A percentile compares a stretch with the other conserved stretches of the same genome.
Conservation (phyloP, 1,139 yeast species). For the Petasospora rhodanensis region DNA sequence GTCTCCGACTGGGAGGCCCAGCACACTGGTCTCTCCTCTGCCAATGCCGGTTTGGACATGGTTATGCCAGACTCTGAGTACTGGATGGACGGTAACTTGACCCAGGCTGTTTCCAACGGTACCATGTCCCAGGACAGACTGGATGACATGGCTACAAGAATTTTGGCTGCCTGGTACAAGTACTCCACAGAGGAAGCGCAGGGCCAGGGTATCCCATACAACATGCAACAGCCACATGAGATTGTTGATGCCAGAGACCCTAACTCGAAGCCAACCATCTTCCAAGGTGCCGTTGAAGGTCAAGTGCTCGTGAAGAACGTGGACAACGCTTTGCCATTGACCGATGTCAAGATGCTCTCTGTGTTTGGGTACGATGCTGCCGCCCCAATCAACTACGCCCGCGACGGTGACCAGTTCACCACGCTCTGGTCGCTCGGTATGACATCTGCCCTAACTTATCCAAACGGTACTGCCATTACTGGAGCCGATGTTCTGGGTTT, state of each 20-base stretch:
- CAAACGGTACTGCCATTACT: constrained; percentile 56
- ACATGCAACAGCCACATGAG: constrained; percentile 42
- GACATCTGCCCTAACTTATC: constrained; percentile 35
- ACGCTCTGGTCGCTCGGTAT: no score
- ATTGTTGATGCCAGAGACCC: constrained; percentile 39
- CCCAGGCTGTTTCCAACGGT: constrained; percentile 48
- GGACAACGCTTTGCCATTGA: constrained; percentile 20
- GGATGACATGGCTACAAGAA: constrained; percentile 51
- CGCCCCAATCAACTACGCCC: not conserved
- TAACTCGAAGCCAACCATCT: constrained; percentile 26
- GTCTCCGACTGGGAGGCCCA: constrained; percentile 65
- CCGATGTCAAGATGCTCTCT: constrained; percentile 42
- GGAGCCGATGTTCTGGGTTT: constrained; percentile 52
- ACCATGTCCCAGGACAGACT: constrained; percentile 48
- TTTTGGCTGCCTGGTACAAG: constrained; percentile 7
- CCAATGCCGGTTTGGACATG: constrained; percentile 61
- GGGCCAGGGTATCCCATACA: constrained; percentile 19
- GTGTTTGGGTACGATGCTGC: constrained; percentile 43
- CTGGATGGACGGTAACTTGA: constrained; percentile 50
- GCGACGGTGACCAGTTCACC: not conserved
- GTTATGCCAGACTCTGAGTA: constrained; percentile 61
- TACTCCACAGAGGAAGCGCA: constrained; percentile 6
- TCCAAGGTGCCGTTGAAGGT: constrained; percentile 30
- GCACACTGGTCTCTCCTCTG: constrained; percentile 51
- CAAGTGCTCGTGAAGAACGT: constrained; percentile 8